Evolutionary conservation across 139 green algal genomes (phyloP).

Genomic region (Volvox africanus): DNA sequence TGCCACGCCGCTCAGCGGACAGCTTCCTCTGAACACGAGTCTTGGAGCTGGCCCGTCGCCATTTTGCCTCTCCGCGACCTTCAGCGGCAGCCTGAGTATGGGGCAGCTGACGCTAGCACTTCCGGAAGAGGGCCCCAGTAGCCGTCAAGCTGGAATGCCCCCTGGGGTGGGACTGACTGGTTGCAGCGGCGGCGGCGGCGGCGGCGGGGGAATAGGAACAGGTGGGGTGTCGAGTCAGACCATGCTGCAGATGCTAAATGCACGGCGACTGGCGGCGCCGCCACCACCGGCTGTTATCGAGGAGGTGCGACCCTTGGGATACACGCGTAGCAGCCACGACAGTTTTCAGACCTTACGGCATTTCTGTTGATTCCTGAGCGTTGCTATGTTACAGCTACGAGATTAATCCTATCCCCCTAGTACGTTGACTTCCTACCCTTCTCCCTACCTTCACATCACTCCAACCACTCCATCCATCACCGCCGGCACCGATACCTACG

Average conservation of each 20-base stretch:
- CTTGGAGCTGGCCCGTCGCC: neutral
- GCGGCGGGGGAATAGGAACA: neutral
- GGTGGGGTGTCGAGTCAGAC: neutral
- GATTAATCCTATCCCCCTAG: no score
- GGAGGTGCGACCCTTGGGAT: slow-evolving; percentile 25
- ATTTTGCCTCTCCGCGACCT: slow-evolving; percentile 9
- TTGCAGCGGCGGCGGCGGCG: no score
- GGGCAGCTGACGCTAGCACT: neutral
- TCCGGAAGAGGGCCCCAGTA: neutral
- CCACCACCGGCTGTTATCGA: slow-evolving; percentile 40
- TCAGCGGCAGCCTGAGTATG: neutral
- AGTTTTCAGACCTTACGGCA: no score
- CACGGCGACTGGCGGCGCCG: neutral
- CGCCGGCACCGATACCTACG: no score
- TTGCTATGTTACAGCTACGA: no score
- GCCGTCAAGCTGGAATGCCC: neutral
- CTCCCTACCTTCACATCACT: neutral
- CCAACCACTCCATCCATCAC: no score
- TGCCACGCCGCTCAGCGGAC: neutral
- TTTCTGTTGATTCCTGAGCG: no score
- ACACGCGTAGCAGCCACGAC: no score
- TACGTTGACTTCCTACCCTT: no score
- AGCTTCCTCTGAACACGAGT: neutral
- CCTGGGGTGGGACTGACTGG: neutral
- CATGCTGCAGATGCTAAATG: slow-evolving; percentile 23